phyloP scores from a whole-genome alignment of 495 filamentous ascomycete genomes.

The Talaromyces borbonicus region DNA sequence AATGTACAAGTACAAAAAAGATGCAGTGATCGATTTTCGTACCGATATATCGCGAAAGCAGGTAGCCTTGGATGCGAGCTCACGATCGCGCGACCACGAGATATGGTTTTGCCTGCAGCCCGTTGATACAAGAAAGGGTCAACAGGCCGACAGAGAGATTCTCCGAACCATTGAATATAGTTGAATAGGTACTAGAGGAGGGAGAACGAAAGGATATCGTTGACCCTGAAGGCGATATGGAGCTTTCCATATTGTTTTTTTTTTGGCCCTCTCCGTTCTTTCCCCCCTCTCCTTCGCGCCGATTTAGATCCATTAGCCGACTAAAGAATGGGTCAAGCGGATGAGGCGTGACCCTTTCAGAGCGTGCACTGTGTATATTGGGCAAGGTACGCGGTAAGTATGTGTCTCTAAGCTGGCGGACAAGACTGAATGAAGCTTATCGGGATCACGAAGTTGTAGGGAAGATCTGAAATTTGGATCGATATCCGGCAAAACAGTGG shows the following conservation, averaged over 20 bases:
- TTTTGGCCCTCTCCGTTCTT: too few relatives aligned
- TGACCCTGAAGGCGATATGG: too few relatives aligned
- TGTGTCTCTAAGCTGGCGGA: too few relatives aligned
- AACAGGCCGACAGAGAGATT: not conserved
- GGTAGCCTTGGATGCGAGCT: not conserved
- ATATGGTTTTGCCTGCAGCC: not conserved
- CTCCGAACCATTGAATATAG: constrained; percentile 2
- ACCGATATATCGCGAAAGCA: not conserved
- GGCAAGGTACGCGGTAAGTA: too few relatives aligned
- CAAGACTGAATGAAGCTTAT: not conserved
- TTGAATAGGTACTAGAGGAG: not conserved
- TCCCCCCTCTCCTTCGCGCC: too few relatives aligned
- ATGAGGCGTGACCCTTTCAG: not conserved
- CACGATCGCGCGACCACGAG: not conserved
- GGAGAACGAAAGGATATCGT: not conserved
- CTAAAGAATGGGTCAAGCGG: not conserved
- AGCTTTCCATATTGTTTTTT: too few relatives aligned
- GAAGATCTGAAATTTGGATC: constrained; percentile 6
- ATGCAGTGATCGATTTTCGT: not conserved
- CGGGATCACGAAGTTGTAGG: constrained; percentile 6
- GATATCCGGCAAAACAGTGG: not conserved
- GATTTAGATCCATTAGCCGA: too few relatives aligned
- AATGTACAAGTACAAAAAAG: not conserved
- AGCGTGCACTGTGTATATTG: not conserved
- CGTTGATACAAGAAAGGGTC: too few relatives aligned